phyloP scores from a whole-genome alignment of 1,284 basidiomycete genomes.

The Melampsora larici-populina region DNA sequence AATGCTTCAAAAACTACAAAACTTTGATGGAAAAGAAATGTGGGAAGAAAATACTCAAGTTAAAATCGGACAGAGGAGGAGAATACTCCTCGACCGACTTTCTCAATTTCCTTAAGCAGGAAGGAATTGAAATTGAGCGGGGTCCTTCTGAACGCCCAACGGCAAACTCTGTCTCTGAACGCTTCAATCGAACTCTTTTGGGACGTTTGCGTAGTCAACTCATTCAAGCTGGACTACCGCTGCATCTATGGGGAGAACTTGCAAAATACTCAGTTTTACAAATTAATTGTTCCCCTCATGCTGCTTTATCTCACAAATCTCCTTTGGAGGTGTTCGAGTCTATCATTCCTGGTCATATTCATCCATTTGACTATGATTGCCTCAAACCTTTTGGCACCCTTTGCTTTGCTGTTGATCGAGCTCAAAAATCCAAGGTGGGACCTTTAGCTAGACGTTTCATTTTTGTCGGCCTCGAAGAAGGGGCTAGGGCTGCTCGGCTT shows the following conservation, averaged over 20 bases:
- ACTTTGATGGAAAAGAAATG: slow-evolving; percentile 4
- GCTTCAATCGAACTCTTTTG: slow-evolving; percentile 13
- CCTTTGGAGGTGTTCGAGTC: too few species aligned
- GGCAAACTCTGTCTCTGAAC: too few species aligned
- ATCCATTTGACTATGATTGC: too few species aligned
- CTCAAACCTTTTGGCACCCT: too few species aligned
- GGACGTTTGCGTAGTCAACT: not conserved
- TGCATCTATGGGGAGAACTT: slow-evolving; percentile 19
- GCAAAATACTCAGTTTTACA: not conserved
- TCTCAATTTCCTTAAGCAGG: not conserved
- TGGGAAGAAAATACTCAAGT: not conserved
- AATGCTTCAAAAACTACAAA: not conserved
- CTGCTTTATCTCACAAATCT: not conserved
- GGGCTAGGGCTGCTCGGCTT: too few species aligned
- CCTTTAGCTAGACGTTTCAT: too few species aligned
- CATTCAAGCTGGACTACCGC: not conserved
- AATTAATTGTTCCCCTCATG: not conserved
- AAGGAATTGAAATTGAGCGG: not conserved
- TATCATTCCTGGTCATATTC: too few species aligned
- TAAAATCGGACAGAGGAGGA: slow-evolving; percentile 2
- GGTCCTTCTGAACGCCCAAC: slow-evolving; percentile 15
- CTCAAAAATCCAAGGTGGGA: too few species aligned
- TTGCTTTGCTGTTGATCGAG: too few species aligned
- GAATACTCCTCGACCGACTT: slow-evolving; percentile 10
- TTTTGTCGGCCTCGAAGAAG: too few species aligned